phyloP scores from a whole-genome alignment of 805 yeast genomes.

The Wickerhamiella australiensis region DNA sequence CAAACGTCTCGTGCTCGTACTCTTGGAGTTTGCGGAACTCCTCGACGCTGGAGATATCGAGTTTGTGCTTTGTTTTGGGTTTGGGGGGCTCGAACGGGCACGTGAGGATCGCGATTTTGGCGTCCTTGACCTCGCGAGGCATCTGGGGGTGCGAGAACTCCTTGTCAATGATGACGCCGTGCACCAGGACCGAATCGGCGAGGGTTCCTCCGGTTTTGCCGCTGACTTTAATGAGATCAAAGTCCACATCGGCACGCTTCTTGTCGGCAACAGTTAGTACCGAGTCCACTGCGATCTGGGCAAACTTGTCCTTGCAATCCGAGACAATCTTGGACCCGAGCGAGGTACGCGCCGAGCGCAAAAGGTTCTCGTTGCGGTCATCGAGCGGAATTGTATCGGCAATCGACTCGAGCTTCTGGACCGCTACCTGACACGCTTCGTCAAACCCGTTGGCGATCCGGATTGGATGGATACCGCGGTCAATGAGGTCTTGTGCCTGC shows the following conservation, averaged over 20 bases:
- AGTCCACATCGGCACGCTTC: constrained; percentile 89
- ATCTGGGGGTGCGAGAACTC: constrained; percentile 98
- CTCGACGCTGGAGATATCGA: constrained; percentile 85
- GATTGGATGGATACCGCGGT: constrained; percentile 95
- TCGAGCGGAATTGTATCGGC: constrained; percentile 57
- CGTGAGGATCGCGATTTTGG: constrained; percentile 85
- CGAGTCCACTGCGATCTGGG: constrained; percentile 94
- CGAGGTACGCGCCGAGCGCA: constrained; percentile 89
- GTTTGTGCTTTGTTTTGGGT: constrained; percentile 96
- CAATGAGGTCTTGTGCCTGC: constrained; percentile 87
- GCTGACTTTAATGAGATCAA: constrained; percentile 88
- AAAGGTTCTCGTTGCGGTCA: constrained; percentile 37
- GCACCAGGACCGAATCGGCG: constrained; percentile 70
- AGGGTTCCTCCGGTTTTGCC: constrained; percentile 93
- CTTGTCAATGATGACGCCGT: constrained; percentile 89
- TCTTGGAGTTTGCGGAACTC: constrained; percentile 84
- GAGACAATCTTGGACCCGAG: constrained; percentile 92
- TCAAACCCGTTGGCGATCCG: constrained; percentile 95
- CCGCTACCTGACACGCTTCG: constrained; percentile 89
- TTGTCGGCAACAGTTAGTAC: constrained; percentile 85
- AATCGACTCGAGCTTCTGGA: constrained; percentile 56
- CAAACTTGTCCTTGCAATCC: constrained; percentile 84
- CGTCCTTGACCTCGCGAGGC: constrained; percentile 71
- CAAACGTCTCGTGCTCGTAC: constrained; percentile 83
- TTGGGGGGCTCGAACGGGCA: constrained; percentile 99